These are phyloP conservation scores for Musa acuminata DNA, from an alignment of 176 grass and related monocot genomes.

Conservation along the genomic window DNA sequence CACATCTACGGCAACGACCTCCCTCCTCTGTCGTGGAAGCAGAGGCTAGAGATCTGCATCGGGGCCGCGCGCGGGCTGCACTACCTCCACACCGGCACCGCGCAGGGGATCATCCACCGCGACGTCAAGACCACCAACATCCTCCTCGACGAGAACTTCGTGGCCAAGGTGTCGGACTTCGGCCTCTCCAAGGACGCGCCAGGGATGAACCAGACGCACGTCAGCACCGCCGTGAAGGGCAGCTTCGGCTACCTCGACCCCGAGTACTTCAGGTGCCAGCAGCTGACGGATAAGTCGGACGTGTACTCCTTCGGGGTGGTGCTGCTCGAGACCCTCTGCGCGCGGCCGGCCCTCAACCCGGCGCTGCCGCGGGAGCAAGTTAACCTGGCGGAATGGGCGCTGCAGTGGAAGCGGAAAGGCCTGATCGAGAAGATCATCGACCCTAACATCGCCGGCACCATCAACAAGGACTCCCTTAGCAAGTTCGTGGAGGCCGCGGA, in stretches of 20 bases:
- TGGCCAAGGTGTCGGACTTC: constrained; percentile 91
- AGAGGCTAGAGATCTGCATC: constrained; percentile 98
- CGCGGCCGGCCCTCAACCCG: constrained; percentile 65
- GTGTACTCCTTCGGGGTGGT: constrained; percentile 98
- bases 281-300: constrained; percentile 96
- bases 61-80: constrained; percentile 77
- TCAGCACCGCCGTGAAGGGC: constrained; percentile 92
- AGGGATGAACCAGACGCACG: constrained; percentile 88
- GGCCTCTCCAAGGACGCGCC: constrained; percentile 85
- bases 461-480: constrained; percentile 70
- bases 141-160: constrained; percentile 85
- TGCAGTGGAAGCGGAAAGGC: constrained; percentile 88
- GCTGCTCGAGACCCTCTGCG: constrained; percentile 77
- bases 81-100: constrained; percentile 94
- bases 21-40: constrained; percentile 80
- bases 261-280: constrained; percentile 98
- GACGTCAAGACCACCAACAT: constrained; percentile 99
- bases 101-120: constrained; percentile 98
- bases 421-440: constrained; percentile 98
- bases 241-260: constrained; percentile 99
- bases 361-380: constrained; percentile 82
- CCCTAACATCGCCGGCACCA: constrained; percentile 60
- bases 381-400: constrained; percentile 84
- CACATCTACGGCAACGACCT: constrained; percentile 68
- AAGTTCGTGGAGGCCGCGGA: constrained; percentile 82